Conservation (phyloP, 768 basidiomycete species). For the Collybia sp. region DNA sequence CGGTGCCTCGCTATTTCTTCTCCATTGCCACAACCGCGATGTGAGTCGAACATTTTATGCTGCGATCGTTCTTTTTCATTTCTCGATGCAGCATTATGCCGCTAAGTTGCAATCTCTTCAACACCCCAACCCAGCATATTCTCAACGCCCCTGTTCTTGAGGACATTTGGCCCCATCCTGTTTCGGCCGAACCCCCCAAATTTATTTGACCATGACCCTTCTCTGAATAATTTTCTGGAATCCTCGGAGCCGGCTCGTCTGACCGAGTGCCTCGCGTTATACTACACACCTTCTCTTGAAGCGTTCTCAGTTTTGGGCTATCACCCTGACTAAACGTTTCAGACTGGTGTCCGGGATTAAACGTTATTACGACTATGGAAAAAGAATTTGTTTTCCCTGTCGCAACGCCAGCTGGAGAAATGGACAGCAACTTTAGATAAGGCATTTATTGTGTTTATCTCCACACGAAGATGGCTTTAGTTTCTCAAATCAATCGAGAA, state of each 20-base stretch:
- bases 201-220: constrained; percentile 32
- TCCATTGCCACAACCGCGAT: constrained; percentile 68
- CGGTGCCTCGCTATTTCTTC: constrained; percentile 74
- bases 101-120: no score
- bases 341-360: constrained; percentile 52
- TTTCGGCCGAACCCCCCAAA: constrained; percentile 54
- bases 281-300: constrained; percentile 60
- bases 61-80: no score
- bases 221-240: constrained; percentile 43
- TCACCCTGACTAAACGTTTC: background rate
- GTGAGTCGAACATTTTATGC: no score
- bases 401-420: constrained; percentile 30
- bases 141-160: constrained; percentile 49
- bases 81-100: no score
- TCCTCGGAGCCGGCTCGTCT: constrained; percentile 59
- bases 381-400: constrained; percentile 37
- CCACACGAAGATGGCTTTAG: constrained; percentile 28
- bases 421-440: constrained; percentile 27
- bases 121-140: constrained; percentile 32
- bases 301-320: constrained; percentile 9
- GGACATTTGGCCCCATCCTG: constrained; percentile 52
- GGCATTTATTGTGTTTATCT: constrained; percentile 3
- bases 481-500: constrained; percentile 46
- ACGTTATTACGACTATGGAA: constrained; percentile 39
- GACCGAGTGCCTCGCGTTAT: constrained; percentile 62